Percentiles rank a stretch among this genome's conserved stretches.
phyloP scores from a whole-genome alignment of 2,329 filamentous ascomycete species.

The Penicillium griseofulvum region DNA sequence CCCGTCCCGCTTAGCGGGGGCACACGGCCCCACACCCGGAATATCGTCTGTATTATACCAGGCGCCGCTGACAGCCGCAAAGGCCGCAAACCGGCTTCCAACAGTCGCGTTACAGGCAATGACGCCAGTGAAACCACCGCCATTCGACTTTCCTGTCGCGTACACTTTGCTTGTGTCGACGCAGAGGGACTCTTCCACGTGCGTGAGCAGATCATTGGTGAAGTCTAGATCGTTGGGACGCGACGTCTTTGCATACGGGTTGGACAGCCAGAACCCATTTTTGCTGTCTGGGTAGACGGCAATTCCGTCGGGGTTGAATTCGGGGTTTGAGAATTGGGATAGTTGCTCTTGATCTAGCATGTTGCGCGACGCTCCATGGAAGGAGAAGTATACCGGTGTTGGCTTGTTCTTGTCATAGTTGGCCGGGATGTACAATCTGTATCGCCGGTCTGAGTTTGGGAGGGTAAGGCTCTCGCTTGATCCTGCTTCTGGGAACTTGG shows the following conservation, averaged over 20 bases:
- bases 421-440: slow-evolving; percentile 25
- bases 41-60: slow-evolving; percentile 38
- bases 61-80: slow-evolving; percentile 50
- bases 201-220: slow-evolving; percentile 44
- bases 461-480: slow-evolving; percentile 10
- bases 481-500: slow-evolving; percentile 18
- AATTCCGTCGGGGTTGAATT: slow-evolving; percentile 46
- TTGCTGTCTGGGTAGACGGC: slow-evolving; percentile 49
- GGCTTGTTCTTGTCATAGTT: slow-evolving; percentile 39
- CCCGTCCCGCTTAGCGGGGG: slow-evolving; percentile 30
- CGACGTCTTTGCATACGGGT: slow-evolving; percentile 34
- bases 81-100: slow-evolving; percentile 49
- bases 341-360: slow-evolving; percentile 42
- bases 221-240: slow-evolving; percentile 47
- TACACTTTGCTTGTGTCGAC: slow-evolving; percentile 48
- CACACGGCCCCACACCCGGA: slow-evolving; percentile 21
- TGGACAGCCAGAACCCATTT: slow-evolving; percentile 33
- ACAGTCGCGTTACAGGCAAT: slow-evolving; percentile 49
- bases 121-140: slow-evolving; percentile 50
- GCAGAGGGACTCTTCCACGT: slow-evolving; percentile 44
- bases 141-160: slow-evolving; percentile 54
- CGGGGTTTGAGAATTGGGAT: slow-evolving; percentile 47
- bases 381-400: slow-evolving; percentile 49
- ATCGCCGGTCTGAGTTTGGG: slow-evolving; percentile 20
- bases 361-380: slow-evolving; percentile 45